These are phyloP conservation scores for Adansonia digitata DNA, from an alignment of 345 rosid species.

Conservation along the genomic window DNA sequence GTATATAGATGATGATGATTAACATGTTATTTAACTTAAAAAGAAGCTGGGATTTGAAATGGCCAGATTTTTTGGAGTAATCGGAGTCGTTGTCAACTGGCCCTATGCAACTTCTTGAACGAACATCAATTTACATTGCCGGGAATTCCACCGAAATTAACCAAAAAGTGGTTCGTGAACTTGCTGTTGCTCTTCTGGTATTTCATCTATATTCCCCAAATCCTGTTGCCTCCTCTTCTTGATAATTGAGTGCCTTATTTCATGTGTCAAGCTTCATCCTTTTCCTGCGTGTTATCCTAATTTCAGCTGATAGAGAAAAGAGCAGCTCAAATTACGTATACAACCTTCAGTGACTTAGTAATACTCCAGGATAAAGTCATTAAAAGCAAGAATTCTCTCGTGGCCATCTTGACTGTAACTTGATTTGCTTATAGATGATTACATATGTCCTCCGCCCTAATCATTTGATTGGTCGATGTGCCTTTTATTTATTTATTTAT, in stretches of 20 bases:
- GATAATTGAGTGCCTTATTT: background rate
- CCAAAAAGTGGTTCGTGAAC: conserved; percentile 64
- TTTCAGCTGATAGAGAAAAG: background rate
- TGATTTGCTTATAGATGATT: background rate
- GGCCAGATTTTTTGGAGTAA: conserved; percentile 87
- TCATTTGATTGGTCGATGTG: conserved; percentile 18
- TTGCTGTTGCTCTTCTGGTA: conserved; percentile 87
- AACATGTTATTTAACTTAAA: conserved; percentile 74
- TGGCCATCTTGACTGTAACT: background rate
- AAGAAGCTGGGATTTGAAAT: conserved; percentile 76
- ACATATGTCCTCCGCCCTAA: conserved; percentile 1
- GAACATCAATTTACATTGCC: conserved; percentile 68
- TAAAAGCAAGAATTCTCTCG: background rate
- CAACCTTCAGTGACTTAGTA: background rate
- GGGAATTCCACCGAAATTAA: conserved; percentile 77
- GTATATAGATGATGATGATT: conserved; percentile 78
- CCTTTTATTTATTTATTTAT: too few species aligned
- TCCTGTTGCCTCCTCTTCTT: background rate
- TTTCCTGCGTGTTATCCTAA: background rate
- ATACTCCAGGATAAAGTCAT: background rate
- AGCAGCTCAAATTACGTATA: background rate
- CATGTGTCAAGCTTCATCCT: background rate
- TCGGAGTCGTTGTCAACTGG: conserved; percentile 85
- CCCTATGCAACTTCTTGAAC: conserved; percentile 73
- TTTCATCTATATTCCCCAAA: background rate